These are phyloP conservation scores for Pigoraptor vietnamica DNA, from an alignment of 78 protist genomes.

Conservation along the genomic window DNA sequence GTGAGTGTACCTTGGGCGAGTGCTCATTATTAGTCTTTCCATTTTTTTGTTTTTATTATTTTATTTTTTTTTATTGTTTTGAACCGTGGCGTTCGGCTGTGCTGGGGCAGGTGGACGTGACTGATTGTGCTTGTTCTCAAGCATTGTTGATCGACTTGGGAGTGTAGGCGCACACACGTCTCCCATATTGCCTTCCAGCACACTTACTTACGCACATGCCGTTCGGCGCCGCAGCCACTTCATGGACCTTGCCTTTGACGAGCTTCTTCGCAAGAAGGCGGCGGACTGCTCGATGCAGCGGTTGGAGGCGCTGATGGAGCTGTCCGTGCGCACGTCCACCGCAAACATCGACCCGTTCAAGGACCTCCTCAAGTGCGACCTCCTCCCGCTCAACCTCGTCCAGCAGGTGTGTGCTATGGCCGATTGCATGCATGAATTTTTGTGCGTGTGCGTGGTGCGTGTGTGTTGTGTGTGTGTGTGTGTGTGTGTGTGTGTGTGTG, in stretches of 20 bases:
- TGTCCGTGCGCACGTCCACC: conserved; percentile 15
- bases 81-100: too few relatives aligned
- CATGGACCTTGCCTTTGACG: conserved; percentile 65
- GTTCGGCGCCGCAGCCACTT: conserved; percentile 53
- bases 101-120: too few relatives aligned
- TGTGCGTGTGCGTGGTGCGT: background rate
- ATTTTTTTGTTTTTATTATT: conserved; percentile 3
- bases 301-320: conserved; percentile 56
- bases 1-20: background rate
- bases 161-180: background rate
- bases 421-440: background rate
- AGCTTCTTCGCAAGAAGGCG: conserved; percentile 40
- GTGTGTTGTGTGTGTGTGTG: background rate
- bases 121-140: too few relatives aligned
- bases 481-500: background rate
- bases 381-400: conserved; percentile 35
- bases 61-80: conserved; percentile 76
- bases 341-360: conserved; percentile 50
- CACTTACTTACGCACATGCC: background rate
- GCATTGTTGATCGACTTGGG: too few relatives aligned
- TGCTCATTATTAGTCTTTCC: background rate
- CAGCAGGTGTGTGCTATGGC: conserved; percentile 41
- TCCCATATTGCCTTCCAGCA: background rate
- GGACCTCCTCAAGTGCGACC: conserved; percentile 53
- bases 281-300: conserved; percentile 31